Base-by-base conservation (phyloP, 495 filamentous ascomycete genomes). In the Daldinia loculata region DNA sequence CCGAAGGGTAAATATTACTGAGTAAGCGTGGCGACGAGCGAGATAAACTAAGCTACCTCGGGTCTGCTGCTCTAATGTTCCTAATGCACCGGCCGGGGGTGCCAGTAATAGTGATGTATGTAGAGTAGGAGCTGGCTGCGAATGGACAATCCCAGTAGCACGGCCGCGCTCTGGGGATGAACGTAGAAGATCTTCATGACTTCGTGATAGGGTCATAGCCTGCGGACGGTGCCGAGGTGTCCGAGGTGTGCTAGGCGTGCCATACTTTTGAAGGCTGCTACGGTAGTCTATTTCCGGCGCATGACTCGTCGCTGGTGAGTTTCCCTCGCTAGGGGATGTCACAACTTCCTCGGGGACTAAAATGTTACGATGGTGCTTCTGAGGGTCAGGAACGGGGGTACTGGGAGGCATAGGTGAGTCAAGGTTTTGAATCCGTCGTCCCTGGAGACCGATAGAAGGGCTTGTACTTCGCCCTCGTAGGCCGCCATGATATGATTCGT, bases 91-190 rank as follows among this genome's bases (percentile, higher is more conserved):
- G 39, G 75, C 74, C 45, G 84, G 90, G 19, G 90, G 89, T 7
- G 89, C 82, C 71, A 93, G 84, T 29, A 91, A 84, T 43, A 90
- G 76, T 0, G 85, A 82, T 32, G 85, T 75, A 56, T 76, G 75
- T 27, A 71, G 76, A 15, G 69, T 77, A 30, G 76, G 78, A 27
- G 74, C 71, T 53, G 77, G 76, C 29, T 77, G 79, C n/a, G 69
- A 48, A 68, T 71, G 66, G 38, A n/a, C 63, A 57, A 50, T 65
- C 76, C 52, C 68, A 39, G 64, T 61, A 63, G 56, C 56, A 34
- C 56, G 61, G 11, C 61, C 58, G 6, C 56, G 61, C 38, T 75
- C 71, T 45, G 65, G 45, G 24, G 73, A 70, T 36, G 39, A 61
- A 17, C 66, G 70, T 56, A 71, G 24, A 51, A 76, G 76, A 34